Evolutionary conservation across 31 red algal species (phyloP), one percentile per base, ranked within the genome.

Genomic region (Asparagopsis taxiformis): DNA sequence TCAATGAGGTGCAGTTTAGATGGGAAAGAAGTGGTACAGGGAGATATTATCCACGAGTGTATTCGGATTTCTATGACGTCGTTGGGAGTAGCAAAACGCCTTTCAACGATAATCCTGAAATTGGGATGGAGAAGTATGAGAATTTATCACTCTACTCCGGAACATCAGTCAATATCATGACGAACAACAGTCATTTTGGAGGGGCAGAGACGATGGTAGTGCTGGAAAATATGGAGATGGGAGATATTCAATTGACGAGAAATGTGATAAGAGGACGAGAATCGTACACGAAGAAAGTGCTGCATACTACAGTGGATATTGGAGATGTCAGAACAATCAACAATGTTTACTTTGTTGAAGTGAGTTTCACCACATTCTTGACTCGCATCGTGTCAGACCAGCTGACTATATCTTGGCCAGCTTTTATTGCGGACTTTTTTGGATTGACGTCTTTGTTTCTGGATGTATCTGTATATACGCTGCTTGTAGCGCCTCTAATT

Each of bases 361-460:
- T 88, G 1, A 69, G 63, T 37, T 70, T 78, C 36, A 5, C 19
- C 26, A 72, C 31, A 15, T 88, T 88, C 51, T 26, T 70, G 62
- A 64, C 65, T 8, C 38, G 51, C 30, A 43, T 59, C 7, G 57
- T 78, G 55, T 75, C 61, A 25, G 54, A 72, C 6, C 77, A 91
- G 25, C 32, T 59, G 13, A 69, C 87, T 11, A 70, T 91, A 30
- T 69, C 68, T 17, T 76, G 71, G 60, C 48, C 77, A 2, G 75
- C 75, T 35, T 91, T 82, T 37, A 43, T 83, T n/a, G 77, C 87
- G 29, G 87, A 91, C 62, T 82, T 91, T 54, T 81, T 91, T 70
- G 87, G 77, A 20, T 32, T 91, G 24, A 69, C 70, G 0, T 62
- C 55, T 6, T 50, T 91, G 36, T 91, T 91, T 65, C 31, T 81